Evolutionary conservation across 805 yeast species (phyloP), one percentile per base, ranked within the genome.

Genomic region (Naumovozyma dairenensis): DNA sequence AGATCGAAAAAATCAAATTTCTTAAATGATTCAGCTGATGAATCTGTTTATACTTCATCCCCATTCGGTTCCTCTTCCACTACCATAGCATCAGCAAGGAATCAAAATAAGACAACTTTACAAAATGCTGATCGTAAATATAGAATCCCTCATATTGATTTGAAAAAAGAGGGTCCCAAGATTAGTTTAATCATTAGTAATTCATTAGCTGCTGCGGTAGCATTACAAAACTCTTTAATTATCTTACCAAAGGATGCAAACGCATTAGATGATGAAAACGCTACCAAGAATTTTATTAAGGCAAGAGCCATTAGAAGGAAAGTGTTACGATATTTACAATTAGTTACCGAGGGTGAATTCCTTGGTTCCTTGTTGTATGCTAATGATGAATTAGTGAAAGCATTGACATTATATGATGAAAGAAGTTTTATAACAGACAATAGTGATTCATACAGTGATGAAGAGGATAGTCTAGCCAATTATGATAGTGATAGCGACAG

Each of bases 361-460:
- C 60, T 92, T 42, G 97, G 96, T n/a, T 71, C 84, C 28, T 67
- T 92, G 42, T 74, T 92, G 37, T 79, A 74, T 46, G 93, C 96
- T 29, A 92, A 92, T 53, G 98, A 92, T 48, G 87, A 84, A 53
- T 68, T 92, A 40, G 93, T 92, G 5, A 63, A 63, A 4, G 79
- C 86, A 0, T 67, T 92, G 47, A 73, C 75, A 45, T 59, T 65
- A 34, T 87, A 74, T 53, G 94, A 87, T 38, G 67, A 69, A 31
- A 56, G 63, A 62, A 56, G 76, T 44, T 69, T 61, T 20, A 50
- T 51, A 22, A 63, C 57, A 20, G 59, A 59, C 29, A 73, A 67
- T 35, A 66, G 67, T 9, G 66, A 63, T 13, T 63, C 60, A 16
- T 57, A 55, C 6, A 68, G 62, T 38, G 67, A 61, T 9, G 54